These are phyloP conservation scores for Singerocomus inundabilis DNA, from an alignment of 1,284 basidiomycete species.

Conservation along the genomic window DNA sequence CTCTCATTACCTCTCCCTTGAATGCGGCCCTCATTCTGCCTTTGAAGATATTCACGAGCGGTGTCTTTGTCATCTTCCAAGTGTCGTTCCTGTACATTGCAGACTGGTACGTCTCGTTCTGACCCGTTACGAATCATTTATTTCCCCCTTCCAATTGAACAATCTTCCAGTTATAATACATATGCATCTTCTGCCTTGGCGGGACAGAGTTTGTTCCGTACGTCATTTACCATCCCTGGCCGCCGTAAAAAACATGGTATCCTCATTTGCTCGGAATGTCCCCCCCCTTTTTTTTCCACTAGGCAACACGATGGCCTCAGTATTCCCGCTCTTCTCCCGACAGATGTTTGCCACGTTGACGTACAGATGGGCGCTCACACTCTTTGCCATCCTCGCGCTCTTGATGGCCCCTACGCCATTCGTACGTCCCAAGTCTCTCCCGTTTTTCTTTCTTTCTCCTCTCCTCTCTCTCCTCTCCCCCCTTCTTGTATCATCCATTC, in stretches of 20 bases:
- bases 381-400: constrained; percentile 59
- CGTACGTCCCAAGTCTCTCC: no score
- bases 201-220: constrained; percentile 69
- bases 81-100: constrained; percentile 70
- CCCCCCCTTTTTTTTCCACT: background rate
- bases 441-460: no score
- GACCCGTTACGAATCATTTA: no score
- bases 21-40: constrained; percentile 26
- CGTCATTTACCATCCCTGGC: constrained; percentile 21
- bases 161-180: constrained; percentile 52
- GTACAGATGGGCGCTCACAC: constrained; percentile 69
- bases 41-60: constrained; percentile 53
- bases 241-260: background rate
- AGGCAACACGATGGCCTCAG: constrained; percentile 57
- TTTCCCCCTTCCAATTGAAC: background rate
- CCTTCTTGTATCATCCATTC: background rate
- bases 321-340: constrained; percentile 62
- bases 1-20: background rate
- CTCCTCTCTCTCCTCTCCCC: background rate
- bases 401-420: constrained; percentile 66
- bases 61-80: constrained; percentile 58
- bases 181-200: constrained; percentile 78
- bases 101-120: constrained; percentile 52
- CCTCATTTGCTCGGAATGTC: no score
- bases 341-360: constrained; percentile 59